Conservation (phyloP, 225 moss, liverwort and hornwort species). For the Physcomitrellopsis africana region DNA sequence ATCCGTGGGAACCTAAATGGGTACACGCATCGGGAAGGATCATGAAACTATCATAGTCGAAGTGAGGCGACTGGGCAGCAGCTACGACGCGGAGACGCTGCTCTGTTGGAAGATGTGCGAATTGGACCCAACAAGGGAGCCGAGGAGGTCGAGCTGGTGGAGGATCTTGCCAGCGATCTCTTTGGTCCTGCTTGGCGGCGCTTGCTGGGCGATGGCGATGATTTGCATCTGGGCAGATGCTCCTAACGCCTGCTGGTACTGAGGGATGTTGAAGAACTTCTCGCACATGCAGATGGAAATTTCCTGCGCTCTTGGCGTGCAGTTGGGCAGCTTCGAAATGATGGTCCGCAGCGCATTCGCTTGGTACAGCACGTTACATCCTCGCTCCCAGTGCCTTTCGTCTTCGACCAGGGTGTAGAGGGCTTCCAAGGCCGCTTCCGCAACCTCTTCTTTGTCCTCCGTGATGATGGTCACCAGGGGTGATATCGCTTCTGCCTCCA, state of each 20-base stretch:
- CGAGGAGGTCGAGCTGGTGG: conserved; percentile 56
- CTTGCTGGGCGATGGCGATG: conserved; percentile 56
- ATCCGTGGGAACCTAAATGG: no score
- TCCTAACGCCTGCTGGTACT: conserved; percentile 39
- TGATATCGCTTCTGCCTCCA: conserved; percentile 19
- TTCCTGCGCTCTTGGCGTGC: conserved; percentile 45
- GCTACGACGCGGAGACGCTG: no score
- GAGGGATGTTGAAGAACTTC: conserved; percentile 40
- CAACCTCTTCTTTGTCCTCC: conserved; percentile 32
- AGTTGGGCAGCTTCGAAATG: conserved; percentile 37
- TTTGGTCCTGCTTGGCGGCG: conserved; percentile 39
- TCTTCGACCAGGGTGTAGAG: conserved; percentile 50
- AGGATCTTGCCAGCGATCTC: conserved; percentile 55
- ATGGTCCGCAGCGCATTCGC: conserved; percentile 49
- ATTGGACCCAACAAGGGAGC: conserved; percentile 43
- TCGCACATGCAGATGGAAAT: conserved; percentile 48
- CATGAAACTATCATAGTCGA: no score
- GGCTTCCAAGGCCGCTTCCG: conserved; percentile 57
- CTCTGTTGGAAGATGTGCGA: conserved; percentile 11
- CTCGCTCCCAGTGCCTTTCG: conserved; percentile 40
- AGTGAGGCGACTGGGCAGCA: no score
- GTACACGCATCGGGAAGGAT: no score
- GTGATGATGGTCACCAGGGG: conserved; percentile 45
- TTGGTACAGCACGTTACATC: conserved; percentile 47
- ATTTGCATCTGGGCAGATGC: conserved; percentile 57